A percentile compares a stretch with the other conserved stretches of the same genome.
Conservation (phyloP, 2,329 filamentous ascomycete species). For the Graphilbum ipis-grandicollis region DNA sequence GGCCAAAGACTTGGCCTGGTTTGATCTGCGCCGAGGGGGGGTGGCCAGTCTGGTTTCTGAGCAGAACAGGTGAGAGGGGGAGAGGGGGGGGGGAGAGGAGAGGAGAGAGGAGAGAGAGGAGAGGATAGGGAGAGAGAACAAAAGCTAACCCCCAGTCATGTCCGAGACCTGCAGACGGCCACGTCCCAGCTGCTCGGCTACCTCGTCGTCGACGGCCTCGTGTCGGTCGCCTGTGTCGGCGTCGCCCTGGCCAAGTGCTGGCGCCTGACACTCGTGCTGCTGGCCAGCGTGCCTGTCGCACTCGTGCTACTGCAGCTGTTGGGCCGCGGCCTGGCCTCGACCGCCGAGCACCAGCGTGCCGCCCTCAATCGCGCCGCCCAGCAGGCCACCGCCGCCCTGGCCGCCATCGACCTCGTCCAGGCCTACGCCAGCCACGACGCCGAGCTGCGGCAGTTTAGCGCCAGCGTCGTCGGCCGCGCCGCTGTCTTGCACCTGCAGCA, state of each 20-base stretch:
- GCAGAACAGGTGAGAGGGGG: conserved; percentile 62
- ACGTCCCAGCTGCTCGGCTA: conserved; percentile 67
- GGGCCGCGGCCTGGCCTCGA: conserved; percentile 41
- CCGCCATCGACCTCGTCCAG: conserved; percentile 72
- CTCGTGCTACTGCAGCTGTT: conserved; percentile 40
- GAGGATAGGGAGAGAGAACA: too few species aligned
- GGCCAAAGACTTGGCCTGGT: conserved; percentile 66
- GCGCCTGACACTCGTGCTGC: conserved; percentile 65
- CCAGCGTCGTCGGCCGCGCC: conserved; percentile 15
- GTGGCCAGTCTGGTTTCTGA: conserved; percentile 52
- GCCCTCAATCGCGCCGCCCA: conserved; percentile 57
- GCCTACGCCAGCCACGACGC: conserved; percentile 59
- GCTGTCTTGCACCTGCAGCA: conserved; percentile 43
- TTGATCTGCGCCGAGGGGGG: conserved; percentile 55
- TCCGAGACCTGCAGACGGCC: conserved; percentile 63
- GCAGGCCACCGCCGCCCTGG: conserved; percentile 49
- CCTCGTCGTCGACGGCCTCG: conserved; percentile 44
- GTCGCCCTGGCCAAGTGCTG: conserved; percentile 69
- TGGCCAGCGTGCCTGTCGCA: conserved; percentile 56
- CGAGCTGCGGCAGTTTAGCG: conserved; percentile 54
- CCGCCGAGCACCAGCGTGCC: conserved; percentile 50
- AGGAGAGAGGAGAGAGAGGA: too few species aligned
- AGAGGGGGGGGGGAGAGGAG: too few species aligned
- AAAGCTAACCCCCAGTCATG: conserved; percentile 44
- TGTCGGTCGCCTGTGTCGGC: conserved; percentile 44